Percentiles rank a stretch among this genome's conserved stretches.
phyloP scores from a whole-genome alignment of 768 basidiomycete species.

The Chalciporus piperatus region DNA sequence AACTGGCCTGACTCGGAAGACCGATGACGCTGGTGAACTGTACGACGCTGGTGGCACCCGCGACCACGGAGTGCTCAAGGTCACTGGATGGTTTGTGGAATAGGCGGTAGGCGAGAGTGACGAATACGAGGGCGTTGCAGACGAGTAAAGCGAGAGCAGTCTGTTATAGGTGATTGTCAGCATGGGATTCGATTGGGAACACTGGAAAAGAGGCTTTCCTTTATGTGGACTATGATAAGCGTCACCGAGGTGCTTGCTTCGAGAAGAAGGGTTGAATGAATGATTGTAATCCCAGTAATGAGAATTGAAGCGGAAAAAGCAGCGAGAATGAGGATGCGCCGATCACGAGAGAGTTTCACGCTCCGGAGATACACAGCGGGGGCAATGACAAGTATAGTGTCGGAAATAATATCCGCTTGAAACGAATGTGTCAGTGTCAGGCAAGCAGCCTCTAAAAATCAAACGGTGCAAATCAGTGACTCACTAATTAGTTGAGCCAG shows the following conservation, averaged over 20 bases:
- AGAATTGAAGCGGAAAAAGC: slow-evolving; percentile 23
- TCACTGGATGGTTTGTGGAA: background rate
- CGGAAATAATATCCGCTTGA: slow-evolving; percentile 23
- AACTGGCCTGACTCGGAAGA: slow-evolving; percentile 15
- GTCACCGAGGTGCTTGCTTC: slow-evolving; percentile 1
- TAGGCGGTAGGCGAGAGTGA: slow-evolving; percentile 16
- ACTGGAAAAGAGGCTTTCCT: slow-evolving; percentile 10
- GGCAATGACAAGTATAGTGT: slow-evolving; percentile 15
- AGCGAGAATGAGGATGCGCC: slow-evolving; percentile 21
- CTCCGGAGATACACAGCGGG: slow-evolving; percentile 17
- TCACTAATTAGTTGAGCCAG: slow-evolving; percentile 26
- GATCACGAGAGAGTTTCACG: slow-evolving; percentile 10
- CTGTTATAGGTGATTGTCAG: background rate
- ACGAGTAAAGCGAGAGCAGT: slow-evolving; percentile 20
- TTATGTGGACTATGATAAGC: slow-evolving; percentile 20
- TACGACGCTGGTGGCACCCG: background rate
- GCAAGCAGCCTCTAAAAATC: too few relatives aligned
- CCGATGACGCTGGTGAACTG: slow-evolving; percentile 20
- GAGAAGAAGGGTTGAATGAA: slow-evolving; percentile 23
- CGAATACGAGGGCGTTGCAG: slow-evolving; percentile 21
- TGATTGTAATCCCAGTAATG: slow-evolving; percentile 20
- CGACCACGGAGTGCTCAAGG: background rate
- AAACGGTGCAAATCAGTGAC: background rate
- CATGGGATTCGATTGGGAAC: too few relatives aligned
- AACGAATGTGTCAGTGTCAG: background rate